Base-by-base conservation (phyloP, 225 moss, liverwort and hornwort genomes). In the Ulota crispa region DNA sequence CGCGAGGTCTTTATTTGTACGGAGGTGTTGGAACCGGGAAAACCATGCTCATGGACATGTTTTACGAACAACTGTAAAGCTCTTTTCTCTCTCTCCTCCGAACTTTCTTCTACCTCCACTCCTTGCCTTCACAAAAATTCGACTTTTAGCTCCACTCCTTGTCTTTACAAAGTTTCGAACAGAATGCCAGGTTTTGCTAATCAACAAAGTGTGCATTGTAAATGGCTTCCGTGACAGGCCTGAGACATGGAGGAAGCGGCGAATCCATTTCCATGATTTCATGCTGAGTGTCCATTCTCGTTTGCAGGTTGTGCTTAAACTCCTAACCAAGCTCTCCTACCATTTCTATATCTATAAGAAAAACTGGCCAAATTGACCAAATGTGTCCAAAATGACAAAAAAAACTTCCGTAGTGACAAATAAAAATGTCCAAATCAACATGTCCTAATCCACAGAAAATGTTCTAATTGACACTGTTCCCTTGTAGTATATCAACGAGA, bases 1-100 rank as follows among this genome's bases (percentile, higher is more conserved):
- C 93, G 67, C 92, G 92, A 73, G 96, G 96, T 32, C 90, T 96
- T 43, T 96, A 96, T 77, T 82, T 96, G 31, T 87, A 89, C 83
- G 96, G 96, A 42, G 96, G 96, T 77, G 96, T 96, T 4, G 96
- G 94, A 72, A 96, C 94, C 9, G 96, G 94, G 41, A 96, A 96
- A 79, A 96, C 94, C 59, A 96, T 96, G 96, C 89, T 96, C 39
- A 94, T 96, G 96, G 96, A 96, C 79, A 90, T 96, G 94, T 94
- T 94, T 82, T 93, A 87, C 68, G 92, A 93, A 32, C 92, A 93
- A 72, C 83, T 96, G 93, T 95, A 84, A 45, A 86, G 93, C 50
- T 79, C 24, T 79, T 52, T 1, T 3, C 45, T 37, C 57, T 18
- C 34, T 39, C 12, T 42, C 14, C 18, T 50, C 0, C 18, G 2